Base-by-base conservation (phyloP, 306 rosid species). In the Begonia peltatifolia region DNA sequence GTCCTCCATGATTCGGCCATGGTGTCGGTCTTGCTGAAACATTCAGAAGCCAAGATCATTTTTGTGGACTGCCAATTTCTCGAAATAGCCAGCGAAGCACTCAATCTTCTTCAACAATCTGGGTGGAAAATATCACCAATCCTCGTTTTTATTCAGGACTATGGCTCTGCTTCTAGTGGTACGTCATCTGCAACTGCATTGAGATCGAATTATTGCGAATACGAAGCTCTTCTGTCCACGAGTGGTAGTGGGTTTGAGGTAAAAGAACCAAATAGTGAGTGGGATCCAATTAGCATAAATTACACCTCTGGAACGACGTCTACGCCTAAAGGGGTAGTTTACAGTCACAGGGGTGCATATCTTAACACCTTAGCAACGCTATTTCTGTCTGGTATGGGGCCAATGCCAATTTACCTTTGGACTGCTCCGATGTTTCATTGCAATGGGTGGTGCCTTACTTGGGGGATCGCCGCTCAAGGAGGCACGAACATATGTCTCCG, bases 241-340 rank as follows among this genome's bases (percentile, higher is more conserved):
- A 94, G 90, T 11, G 25, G 61, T 6, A 15, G 22, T 56, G 78
- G 47, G 44, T 89, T 80, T 62, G 74, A 82, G 50, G 63, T 71
- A 13, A 74, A 67, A 35, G 65, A 64, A 50, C 95, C 97, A 23
- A 42, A 52, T 3, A 76, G 77, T 42, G 97, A 89, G 74, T 80
- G 59, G 81, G 95, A 89, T 66, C 90, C 94, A 14, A 71, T 89
- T 65, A 82, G 90, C 53, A 17, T 89, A 14, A 85, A 83, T 57
- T 89, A 85, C 76, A 89, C 95, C 14, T 89, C 95, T 2, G 95
- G 95, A 43, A 89, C 97, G 15, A 89, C 97, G 36, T 80, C 97
- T 44, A 76, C 78, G 65, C 95, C 97, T 2, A 89, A 89, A 74
- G 97, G 90, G 11, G 95, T 85, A 43, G 85, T 85, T 14, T 89